A percentile compares a stretch with the other conserved stretches of the same genome.
Conservation (phyloP, 1,139 yeast genomes). For the Sugiyamaella pinicola region DNA sequence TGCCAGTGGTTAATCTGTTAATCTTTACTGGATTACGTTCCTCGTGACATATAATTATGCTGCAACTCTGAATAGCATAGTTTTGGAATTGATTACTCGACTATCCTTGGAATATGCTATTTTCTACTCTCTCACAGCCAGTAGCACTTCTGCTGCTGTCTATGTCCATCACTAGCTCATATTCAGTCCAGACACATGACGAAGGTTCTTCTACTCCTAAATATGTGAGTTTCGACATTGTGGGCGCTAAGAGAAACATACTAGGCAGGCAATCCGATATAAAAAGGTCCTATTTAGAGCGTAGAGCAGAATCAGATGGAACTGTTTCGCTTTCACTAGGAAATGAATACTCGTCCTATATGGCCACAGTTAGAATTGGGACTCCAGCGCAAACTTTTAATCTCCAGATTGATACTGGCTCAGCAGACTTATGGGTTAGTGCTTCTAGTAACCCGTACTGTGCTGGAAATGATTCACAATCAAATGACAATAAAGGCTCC, state of each 20-base stretch:
- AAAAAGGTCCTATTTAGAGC: too few relatives aligned
- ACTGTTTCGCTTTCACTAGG: neutral
- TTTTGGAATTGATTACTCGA: too few relatives aligned
- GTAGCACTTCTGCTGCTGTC: neutral
- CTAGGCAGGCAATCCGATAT: neutral
- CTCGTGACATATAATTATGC: neutral
- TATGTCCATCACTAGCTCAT: neutral
- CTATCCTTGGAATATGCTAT: neutral
- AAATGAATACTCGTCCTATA: conserved; percentile 36
- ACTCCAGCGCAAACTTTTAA: conserved; percentile 43
- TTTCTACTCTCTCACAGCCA: neutral
- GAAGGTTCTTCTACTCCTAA: neutral
- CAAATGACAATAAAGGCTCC: conserved; percentile 21
- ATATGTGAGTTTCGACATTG: neutral
- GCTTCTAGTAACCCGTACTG: conserved; percentile 40
- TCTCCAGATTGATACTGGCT: conserved; percentile 49
- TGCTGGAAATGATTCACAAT: conserved; percentile 20
- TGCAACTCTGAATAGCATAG: too few relatives aligned
- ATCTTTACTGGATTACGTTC: neutral
- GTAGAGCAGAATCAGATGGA: neutral
- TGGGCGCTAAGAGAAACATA: neutral
- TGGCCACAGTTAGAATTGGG: conserved; percentile 45
- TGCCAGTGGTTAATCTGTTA: neutral
- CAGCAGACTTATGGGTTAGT: conserved; percentile 62
- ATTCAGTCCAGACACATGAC: neutral